These are phyloP conservation scores for Bisporella sp. DNA, from an alignment of 2,329 filamentous ascomycete genomes.

Conservation along the genomic window DNA sequence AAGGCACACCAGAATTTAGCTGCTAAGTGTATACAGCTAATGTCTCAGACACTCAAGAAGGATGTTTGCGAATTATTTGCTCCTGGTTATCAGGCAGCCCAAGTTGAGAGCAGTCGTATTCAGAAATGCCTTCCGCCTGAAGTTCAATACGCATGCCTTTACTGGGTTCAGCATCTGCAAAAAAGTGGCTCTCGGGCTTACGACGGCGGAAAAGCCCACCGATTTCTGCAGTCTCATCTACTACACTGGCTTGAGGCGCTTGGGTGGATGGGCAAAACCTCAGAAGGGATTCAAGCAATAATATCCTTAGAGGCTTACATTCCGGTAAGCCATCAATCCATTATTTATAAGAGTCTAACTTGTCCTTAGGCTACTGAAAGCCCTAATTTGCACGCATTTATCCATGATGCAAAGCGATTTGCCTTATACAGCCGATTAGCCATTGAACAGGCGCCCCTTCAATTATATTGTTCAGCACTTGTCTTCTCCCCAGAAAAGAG, in stretches of 20 bases:
- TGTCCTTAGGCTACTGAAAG: background rate
- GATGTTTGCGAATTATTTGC: constrained; percentile 7
- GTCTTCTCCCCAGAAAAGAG: background rate
- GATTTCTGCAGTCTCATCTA: constrained; percentile 27
- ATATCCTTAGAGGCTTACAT: constrained; percentile 3
- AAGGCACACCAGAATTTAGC: constrained; percentile 1
- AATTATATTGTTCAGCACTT: constrained; percentile 11
- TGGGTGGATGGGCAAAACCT: constrained; percentile 19
- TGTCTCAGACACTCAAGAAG: background rate
- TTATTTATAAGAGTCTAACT: background rate
- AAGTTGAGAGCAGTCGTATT: constrained; percentile 5
- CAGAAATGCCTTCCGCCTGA: constrained; percentile 10
- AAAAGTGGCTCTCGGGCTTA: constrained; percentile 20
- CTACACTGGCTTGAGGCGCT: constrained; percentile 14
- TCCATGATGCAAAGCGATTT: constrained; percentile 15
- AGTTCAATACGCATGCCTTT: constrained; percentile 27
- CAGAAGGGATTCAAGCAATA: constrained; percentile 1
- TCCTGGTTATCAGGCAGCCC: background rate
- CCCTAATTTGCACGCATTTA: constrained; percentile 4
- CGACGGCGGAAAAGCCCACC: constrained; percentile 21
- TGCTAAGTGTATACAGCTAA: constrained; percentile 1
- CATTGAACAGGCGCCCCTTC: constrained; percentile 13
- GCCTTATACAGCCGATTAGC: constrained; percentile 4
- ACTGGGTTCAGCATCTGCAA: constrained; percentile 29
- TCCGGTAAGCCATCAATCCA: constrained; percentile 2